Evolutionary conservation across 345 rosid species (phyloP), one percentile per base, ranked within the genome.

Genomic region (Laguncularia racemosa): DNA sequence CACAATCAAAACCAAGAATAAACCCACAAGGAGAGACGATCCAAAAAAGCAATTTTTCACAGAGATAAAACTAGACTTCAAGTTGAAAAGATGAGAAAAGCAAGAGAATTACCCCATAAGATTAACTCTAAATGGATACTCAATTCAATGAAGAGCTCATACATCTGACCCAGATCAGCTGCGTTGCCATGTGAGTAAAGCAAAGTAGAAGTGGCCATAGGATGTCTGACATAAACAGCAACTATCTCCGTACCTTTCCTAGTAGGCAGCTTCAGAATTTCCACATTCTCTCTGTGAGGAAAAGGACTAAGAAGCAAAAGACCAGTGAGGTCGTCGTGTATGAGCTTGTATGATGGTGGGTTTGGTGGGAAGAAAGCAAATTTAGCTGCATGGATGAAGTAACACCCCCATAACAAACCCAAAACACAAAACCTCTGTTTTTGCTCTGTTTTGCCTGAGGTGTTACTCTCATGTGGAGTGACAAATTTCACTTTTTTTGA

Each of bases 101-200:
- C 45, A 51, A 52, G 38, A 52, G 62, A 50, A 48, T 33, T 82
- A 92, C 97, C 99, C 99, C 95, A 93, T 80, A 62, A 93, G 84
- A 80, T 93, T 93, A 66, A 93, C 92, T 47, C 84, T 59, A 93
- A 73, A 60, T 87, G 95, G 75, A 90, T 84, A 75, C 96, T 93
- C 61, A 90, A 75, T 69, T 93, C 92, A 68, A 90, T 73, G 86
- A 93, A 90, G 60, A 93, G 96, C 87, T 93, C 99, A 74, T 89
- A 93, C 91, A 93, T 85, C 90, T 93, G 96, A 8, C 99, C 97
- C 76, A 93, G 84, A 85, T 89, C 97, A 84, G 97, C 97, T 38
- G 97, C 99, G 85, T 93, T 93, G 3, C 99, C 99, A 66, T 93
- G 99, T 20, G 97, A 93, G 75, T 93, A 93, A 44, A 93, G 91